Evolutionary conservation across 2,329 filamentous ascomycete species (phyloP).

Genomic region (Bimuria novae-zelandiae): DNA sequence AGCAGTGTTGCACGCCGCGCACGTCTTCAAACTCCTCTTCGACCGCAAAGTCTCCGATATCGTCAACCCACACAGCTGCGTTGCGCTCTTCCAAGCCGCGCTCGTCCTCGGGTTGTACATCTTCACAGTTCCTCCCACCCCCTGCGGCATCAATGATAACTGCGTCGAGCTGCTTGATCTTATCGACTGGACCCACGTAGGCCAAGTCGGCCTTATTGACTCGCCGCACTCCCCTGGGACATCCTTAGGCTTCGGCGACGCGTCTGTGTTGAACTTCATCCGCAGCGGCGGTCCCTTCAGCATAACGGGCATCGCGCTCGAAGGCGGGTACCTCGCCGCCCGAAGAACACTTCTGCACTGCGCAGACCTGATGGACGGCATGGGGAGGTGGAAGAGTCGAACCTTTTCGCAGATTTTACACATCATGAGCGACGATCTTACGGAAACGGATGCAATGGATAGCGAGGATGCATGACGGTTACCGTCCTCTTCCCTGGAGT

Average conservation of each 20-base stretch:
- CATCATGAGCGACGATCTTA: conserved; percentile 59
- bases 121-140: conserved; percentile 51
- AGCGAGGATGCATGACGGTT: conserved; percentile 36
- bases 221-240: conserved; percentile 22
- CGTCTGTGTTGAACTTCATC: conserved; percentile 51
- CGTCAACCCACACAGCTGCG: conserved; percentile 56
- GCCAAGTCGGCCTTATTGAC: conserved; percentile 52
- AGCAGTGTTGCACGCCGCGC: conserved; percentile 57
- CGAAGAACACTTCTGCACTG: conserved; percentile 57
- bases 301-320: conserved; percentile 54
- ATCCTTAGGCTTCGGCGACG: conserved; percentile 31
- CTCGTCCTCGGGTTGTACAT: conserved; percentile 58
- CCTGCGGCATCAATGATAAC: conserved; percentile 30
- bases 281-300: conserved; percentile 54
- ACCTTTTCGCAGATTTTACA: conserved; percentile 58
- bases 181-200: conserved; percentile 55
- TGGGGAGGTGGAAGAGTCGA: conserved; percentile 56
- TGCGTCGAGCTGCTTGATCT: conserved; percentile 56
- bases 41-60: conserved; percentile 59
- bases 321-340: conserved; percentile 58
- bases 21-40: conserved; percentile 57
- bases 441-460: conserved; percentile 39
- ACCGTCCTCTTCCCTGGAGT: conserved; percentile 23
- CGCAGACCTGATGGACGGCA: conserved; percentile 57
- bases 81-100: conserved; percentile 57